Conservation (phyloP, 139 green algal species). For the Eudorina sp. region DNA sequence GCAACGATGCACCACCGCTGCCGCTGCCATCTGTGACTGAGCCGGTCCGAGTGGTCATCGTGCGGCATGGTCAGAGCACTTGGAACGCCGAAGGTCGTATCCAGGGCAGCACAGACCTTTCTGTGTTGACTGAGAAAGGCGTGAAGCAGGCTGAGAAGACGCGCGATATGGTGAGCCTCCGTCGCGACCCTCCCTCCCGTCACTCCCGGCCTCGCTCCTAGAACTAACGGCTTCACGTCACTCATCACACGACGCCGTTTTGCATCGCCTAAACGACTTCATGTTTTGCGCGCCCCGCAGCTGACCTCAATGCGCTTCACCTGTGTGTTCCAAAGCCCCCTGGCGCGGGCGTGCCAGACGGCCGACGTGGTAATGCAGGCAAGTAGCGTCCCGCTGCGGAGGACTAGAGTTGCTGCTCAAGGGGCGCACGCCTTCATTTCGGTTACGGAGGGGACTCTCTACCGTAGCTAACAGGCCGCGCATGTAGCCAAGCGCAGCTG, state of each 20-base stretch:
- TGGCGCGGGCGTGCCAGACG: conserved; percentile 85
- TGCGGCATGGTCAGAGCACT: conserved; percentile 95
- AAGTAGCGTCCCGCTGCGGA: background rate
- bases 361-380: conserved; percentile 84
- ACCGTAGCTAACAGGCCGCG: no score
- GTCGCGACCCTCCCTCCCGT: no score
- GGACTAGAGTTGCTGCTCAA: no score
- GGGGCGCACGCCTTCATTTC: no score
- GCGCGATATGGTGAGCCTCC: conserved; percentile 71
- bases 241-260: no score
- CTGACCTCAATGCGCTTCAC: conserved; percentile 81
- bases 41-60: conserved; percentile 80
- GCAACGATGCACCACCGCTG: conserved; percentile 74
- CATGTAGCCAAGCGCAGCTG: no score
- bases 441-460: no score
- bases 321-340: conserved; percentile 78
- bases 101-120: conserved; percentile 91
- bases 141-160: conserved; percentile 84
- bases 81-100: conserved; percentile 95
- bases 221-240: no score
- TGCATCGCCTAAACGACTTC: no score
- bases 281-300: conserved; percentile 70
- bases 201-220: no score
- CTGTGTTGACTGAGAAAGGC: conserved; percentile 91
- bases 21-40: conserved; percentile 67